Conservation (phyloP, 176 grass and related monocot genomes). For the Poa pratensis region DNA sequence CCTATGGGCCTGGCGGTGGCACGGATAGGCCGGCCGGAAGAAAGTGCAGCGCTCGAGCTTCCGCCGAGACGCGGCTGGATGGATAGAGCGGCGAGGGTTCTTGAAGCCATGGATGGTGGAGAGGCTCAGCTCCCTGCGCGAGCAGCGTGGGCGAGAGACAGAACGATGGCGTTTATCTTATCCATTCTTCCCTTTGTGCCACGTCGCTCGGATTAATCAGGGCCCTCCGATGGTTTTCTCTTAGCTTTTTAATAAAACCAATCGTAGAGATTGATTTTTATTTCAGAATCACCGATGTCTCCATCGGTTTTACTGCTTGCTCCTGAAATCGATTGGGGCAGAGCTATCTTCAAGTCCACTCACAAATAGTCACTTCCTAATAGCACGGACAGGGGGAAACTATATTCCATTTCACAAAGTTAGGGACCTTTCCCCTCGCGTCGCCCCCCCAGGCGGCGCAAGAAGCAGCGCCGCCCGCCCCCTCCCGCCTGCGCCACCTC, state of each 20-base stretch:
- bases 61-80: neutral
- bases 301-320: too few relatives aligned
- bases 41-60: neutral
- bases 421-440: too few relatives aligned
- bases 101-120: conserved; percentile 38
- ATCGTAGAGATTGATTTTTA: neutral
- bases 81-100: conserved; percentile 28
- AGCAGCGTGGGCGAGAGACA: neutral
- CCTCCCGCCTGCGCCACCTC: too few relatives aligned
- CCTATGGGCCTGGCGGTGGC: neutral
- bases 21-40: neutral
- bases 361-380: too few relatives aligned
- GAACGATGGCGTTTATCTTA: conserved; percentile 30
- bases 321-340: too few relatives aligned
- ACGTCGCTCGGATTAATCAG: neutral
- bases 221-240: conserved; percentile 8
- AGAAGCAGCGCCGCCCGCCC: too few relatives aligned
- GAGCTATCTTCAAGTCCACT: too few relatives aligned
- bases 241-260: neutral
- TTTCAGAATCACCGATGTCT: neutral
- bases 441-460: too few relatives aligned
- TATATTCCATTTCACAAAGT: too few relatives aligned
- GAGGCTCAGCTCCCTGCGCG: neutral
- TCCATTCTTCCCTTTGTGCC: conserved; percentile 6
- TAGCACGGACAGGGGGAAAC: too few relatives aligned